Evolutionary conservation across 331 rosid genomes (phyloP), one percentile per base, ranked within the genome.

Genomic region (Quercus tomentella): DNA sequence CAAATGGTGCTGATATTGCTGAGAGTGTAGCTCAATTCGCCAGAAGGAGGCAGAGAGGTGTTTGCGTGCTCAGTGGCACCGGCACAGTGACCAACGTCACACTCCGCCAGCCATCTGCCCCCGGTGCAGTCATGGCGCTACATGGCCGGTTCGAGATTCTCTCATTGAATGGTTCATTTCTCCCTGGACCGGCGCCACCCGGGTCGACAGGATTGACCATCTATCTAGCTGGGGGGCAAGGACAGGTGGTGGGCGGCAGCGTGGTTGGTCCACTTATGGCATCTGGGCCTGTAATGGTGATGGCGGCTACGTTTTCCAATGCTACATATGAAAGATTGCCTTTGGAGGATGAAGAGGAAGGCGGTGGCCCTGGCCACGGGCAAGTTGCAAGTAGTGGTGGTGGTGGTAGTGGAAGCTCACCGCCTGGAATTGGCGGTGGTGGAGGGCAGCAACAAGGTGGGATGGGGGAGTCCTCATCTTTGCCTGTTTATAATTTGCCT

Each of bases 321-420:
- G 97, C 95, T 0, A 87, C 89, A 0, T 92, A 90, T 31, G 97
- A 90, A 79, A 90, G 97, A 61, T 33, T 92, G 80, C 97, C 97
- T 0, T 54, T 89, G 54, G 92, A 86, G 20, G 88, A 87, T 4
- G 97, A 90, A 52, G 89, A 88, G 43, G 81, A 84, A 23, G 79
- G 61, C 15, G 22, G 80, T 21, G 5, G 79, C 35, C 77, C 35
- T 0, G 30, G n/a, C 55, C 18, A 14, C 2, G 69, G 77, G 1
- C 80, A 74, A 2, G 84, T 49, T 67, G 25, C 68, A 18, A 31
- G 72, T 1, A 57, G 43, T 4, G 62, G 73, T 1, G 85, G 65
- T 4, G 89, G 85, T 0, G 85, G 86, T 0, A 82, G 86, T 11
- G 84, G 73, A 1, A 35, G 57, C 0, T 81, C 86, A 0, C 88